A percentile compares a stretch with the other conserved stretches of the same genome.
Evolutionary conservation across 2,329 filamentous ascomycete genomes (phyloP).

Genomic region (Penicillium sp.): DNA sequence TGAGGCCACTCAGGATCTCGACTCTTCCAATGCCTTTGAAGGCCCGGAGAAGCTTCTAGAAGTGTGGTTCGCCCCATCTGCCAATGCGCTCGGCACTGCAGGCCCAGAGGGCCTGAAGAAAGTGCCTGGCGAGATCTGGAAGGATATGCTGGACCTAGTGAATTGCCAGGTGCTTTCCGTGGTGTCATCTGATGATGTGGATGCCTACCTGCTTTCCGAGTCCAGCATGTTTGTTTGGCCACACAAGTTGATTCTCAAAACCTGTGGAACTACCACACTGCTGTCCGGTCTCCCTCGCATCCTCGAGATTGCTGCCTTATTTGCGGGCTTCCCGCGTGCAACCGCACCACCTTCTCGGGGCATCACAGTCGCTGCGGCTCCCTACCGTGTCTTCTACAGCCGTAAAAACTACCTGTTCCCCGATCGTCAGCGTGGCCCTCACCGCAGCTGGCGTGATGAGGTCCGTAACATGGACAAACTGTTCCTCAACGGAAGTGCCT

Average conservation of each 20-base stretch:
- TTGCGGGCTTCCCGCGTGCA: slow-evolving; percentile 86
- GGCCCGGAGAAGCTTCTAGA: slow-evolving; percentile 97
- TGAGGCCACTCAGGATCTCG: slow-evolving; percentile 86
- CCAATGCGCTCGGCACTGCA: slow-evolving; percentile 66
- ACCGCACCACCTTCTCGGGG: slow-evolving; percentile 67
- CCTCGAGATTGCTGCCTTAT: slow-evolving; percentile 82
- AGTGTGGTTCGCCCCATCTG: slow-evolving; percentile 92
- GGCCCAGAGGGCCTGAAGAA: slow-evolving; percentile 80
- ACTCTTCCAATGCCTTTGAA: slow-evolving; percentile 96
- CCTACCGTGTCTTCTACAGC: slow-evolving; percentile 97
- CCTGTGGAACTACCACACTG: slow-evolving; percentile 93
- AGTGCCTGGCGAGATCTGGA: slow-evolving; percentile 83
- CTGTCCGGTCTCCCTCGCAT: slow-evolving; percentile 86
- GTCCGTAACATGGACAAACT: slow-evolving; percentile 89
- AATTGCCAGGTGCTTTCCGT: slow-evolving; percentile 98
- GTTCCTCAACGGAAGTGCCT: slow-evolving; percentile 90
- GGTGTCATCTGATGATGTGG: slow-evolving; percentile 87
- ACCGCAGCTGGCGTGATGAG: slow-evolving; percentile 97
- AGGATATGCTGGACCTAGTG: slow-evolving; percentile 94
- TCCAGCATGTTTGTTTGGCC: slow-evolving; percentile 99
- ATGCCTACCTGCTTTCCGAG: slow-evolving; percentile 95
- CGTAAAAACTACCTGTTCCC: slow-evolving; percentile 98
- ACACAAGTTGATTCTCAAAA: slow-evolving; percentile 99
- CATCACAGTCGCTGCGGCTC: slow-evolving; percentile 74
- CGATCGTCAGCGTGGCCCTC: slow-evolving; percentile 88